Evolutionary conservation across 306 rosid species (phyloP), one percentile per base, ranked within the genome.

Genomic region (Mimosa pudica): DNA sequence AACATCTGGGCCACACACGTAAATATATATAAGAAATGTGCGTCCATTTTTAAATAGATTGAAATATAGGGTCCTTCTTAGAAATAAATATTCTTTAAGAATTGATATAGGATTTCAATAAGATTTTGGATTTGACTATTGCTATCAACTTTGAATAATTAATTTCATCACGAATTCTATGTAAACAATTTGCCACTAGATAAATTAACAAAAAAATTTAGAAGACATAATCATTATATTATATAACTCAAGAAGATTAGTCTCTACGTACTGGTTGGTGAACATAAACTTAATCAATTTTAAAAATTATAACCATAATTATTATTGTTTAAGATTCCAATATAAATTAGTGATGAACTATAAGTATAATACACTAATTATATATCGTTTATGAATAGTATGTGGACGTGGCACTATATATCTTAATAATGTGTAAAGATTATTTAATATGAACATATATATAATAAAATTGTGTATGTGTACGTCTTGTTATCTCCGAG

Each of bases 401-500:
- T 55, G 30, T 16, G 42, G 42, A 38, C 5, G 58, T 55, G 24
- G 61, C 7, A 8, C 33, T 57, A 20, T 8, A 20, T n/a, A n/a
- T 57, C 20, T 58, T 2, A 7, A 20, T 58, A 58, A 18, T 58
- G 20, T 58, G 13, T n/a, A 8, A 18, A 18, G 14, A 60, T 60
- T 60, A 3, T 8, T 60, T 20, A 9, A 38, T 38, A 2, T 20
- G 24, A 24, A 13, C n/a, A 51, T 4, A 60, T 9, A 51, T 4
- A 60, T 9, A 60, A 60, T 2, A 60, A 8, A 61, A 85, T 44
- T 32, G 60, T 77, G 41, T 75, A 65, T 77, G 41, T 75, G 45
- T 75, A 57, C 71, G 67, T 82, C 20, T 79, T 84, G 85, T 85
- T 87, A 75, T 78, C 79, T 85, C 80, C 93, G 75, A 90, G 73